These are phyloP conservation scores for Phoma sp. DNA, from an alignment of 2,329 filamentous ascomycete species.

Conservation along the genomic window DNA sequence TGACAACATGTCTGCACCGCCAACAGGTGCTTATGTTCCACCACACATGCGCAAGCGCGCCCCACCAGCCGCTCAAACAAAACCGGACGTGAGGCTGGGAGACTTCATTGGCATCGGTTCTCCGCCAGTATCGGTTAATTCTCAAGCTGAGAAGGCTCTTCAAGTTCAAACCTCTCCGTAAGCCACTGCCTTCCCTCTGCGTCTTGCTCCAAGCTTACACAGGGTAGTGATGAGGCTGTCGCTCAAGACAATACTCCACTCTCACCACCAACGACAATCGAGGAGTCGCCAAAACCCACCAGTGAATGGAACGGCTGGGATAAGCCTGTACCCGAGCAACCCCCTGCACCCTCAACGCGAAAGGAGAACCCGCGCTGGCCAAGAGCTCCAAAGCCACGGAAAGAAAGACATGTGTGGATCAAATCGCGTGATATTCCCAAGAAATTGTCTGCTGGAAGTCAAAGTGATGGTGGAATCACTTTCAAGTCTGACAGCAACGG, in stretches of 20 bases:
- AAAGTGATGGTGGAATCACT: constrained; percentile 33
- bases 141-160: constrained; percentile 2
- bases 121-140: constrained; percentile 13
- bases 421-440: constrained; percentile 40
- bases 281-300: not conserved
- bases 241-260: not conserved
- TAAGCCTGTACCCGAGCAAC: constrained; percentile 3
- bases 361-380: constrained; percentile 26
- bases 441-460: constrained; percentile 19
- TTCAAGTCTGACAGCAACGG: constrained; percentile 39
- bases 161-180: not conserved
- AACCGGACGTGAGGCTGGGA: constrained; percentile 10
- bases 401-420: constrained; percentile 32
- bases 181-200: not conserved
- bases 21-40: constrained; percentile 26
- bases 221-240: not conserved
- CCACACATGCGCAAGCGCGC: constrained; percentile 33
- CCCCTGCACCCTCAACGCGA: constrained; percentile 4
- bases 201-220: constrained; percentile 4
- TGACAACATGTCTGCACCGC: constrained; percentile 9
- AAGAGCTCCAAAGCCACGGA: constrained; percentile 4
- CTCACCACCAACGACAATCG: constrained; percentile 12
- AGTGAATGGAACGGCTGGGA: constrained; percentile 20
- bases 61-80: not conserved
- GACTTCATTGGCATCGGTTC: constrained; percentile 2